Evolutionary conservation across 225 moss, liverwort and hornwort genomes (phyloP).

Genomic region (Marchantia polymorpha): DNA sequence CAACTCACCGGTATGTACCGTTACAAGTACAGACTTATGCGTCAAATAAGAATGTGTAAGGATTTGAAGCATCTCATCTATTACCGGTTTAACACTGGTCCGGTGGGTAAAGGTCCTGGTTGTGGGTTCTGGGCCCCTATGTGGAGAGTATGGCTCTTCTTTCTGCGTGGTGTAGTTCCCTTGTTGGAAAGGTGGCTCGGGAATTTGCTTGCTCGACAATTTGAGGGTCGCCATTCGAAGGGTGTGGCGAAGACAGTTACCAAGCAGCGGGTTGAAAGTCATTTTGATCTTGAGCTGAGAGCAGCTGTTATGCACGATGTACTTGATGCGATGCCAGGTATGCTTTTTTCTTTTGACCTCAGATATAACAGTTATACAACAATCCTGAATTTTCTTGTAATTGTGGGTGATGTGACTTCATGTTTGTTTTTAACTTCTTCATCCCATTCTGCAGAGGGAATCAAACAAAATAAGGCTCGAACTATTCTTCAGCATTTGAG

Average conservation of each 20-base stretch:
- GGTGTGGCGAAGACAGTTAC: constrained; percentile 99
- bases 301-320: constrained; percentile 99
- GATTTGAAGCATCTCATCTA: constrained; percentile 98
- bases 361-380: neutral
- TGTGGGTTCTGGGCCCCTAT: constrained; percentile 99
- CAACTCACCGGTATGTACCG: constrained; percentile 99
- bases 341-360: neutral
- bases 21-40: constrained; percentile 98
- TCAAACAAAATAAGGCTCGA: constrained; percentile 98
- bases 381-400: neutral
- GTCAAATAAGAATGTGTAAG: constrained; percentile 99
- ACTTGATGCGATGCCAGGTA: constrained; percentile 96
- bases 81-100: constrained; percentile 97
- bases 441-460: constrained; percentile 62
- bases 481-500: constrained; percentile 97
- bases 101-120: constrained; percentile 98
- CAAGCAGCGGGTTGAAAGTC: constrained; percentile 99
- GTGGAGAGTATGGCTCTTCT: constrained; percentile 99
- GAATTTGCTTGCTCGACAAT: constrained; percentile 92
- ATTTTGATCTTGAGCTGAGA: constrained; percentile 94
- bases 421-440: neutral
- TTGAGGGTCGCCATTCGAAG: constrained; percentile 99
- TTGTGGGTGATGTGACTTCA: neutral
- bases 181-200: constrained; percentile 97
- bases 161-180: constrained; percentile 95